Evolutionary conservation across 805 yeast species (phyloP), one percentile per base, ranked within the genome.

Genomic region (Myxozyma monticola): DNA sequence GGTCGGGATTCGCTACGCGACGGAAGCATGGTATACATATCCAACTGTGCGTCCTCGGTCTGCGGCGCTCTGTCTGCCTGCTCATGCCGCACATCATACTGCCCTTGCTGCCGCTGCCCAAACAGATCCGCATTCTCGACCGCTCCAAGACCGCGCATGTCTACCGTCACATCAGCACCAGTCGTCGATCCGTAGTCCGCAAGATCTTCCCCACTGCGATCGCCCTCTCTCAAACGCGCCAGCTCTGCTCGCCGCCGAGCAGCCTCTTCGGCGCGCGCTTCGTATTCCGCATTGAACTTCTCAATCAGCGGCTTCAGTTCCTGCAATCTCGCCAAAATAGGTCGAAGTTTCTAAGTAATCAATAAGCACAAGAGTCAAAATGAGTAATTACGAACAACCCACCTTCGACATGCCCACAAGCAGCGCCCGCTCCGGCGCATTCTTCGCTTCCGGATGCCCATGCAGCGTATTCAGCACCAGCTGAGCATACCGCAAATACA

Each of bases 401-500:
- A 46, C 56, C 59, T 46, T 45, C 17, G 48, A 31, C 45, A 52
- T 36, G 17, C 26, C 34, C 22, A 25, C 37, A 21, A 54, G 22
- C 26, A 35, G 22, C 44, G 37, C 22, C 33, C 45, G 31, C 31
- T 44, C 59, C 26, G 49, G 33, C 30, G 63, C 60, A 21, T 49
- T 48, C 54, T 63, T 65, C 44, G 76, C 56, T 22, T 72, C 76
- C 0, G 81, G 79, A 52, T 78, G 81, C 4, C 52, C 64, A 15
- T 73, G 71, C 37, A 81, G 60, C 42, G 68, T 68, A 64, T 77
- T 75, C 45, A 76, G 71, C 28, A 79, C 69, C 41, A 81, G 68
- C 51, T 84, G 86, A 20, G 83, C 75, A 57, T 79, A 82, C 48
- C 89, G 66, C 38, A 77, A 67, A 60, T 81, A 81, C 47, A 80